A percentile compares a stretch with the other conserved stretches of the same genome.
Conservation (phyloP, 768 basidiomycete species). For the Russula olivacea region DNA sequence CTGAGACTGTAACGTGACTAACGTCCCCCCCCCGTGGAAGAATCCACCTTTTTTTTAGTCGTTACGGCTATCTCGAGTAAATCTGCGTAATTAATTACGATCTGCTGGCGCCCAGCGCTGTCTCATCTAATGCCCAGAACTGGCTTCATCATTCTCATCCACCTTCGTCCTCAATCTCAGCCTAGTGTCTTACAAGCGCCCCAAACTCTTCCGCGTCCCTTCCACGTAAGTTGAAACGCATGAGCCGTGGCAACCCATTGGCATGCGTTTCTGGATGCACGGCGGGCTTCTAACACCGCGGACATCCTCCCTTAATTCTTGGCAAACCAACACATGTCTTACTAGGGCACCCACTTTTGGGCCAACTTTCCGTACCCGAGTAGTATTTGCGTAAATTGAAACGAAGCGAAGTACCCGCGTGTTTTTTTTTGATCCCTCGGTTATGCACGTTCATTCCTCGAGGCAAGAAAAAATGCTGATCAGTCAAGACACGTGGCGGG, state of each 20-base stretch:
- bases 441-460: not conserved
- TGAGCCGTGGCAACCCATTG: not conserved
- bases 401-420: not conserved
- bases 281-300: slow-evolving; percentile 5
- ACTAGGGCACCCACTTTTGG: not conserved
- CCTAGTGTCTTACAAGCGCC: not conserved
- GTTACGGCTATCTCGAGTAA: not conserved
- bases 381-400: not conserved
- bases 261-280: not conserved
- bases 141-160: not conserved
- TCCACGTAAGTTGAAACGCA: not conserved
- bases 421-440: not conserved
- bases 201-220: not conserved
- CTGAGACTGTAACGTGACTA: not conserved
- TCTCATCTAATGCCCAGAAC: not conserved
- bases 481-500: not conserved
- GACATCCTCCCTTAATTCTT: not conserved
- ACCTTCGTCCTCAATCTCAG: not conserved
- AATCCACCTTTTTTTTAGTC: not conserved
- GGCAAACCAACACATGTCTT: slow-evolving; percentile 2
- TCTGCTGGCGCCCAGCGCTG: not conserved
- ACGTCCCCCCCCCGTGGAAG: not conserved
- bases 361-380: not conserved
- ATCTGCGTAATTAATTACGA: not conserved
- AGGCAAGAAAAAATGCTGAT: not conserved